Evolutionary conservation across 345 rosid genomes (phyloP), one percentile per base, ranked within the genome.

Genomic region (Salix viminalis): DNA sequence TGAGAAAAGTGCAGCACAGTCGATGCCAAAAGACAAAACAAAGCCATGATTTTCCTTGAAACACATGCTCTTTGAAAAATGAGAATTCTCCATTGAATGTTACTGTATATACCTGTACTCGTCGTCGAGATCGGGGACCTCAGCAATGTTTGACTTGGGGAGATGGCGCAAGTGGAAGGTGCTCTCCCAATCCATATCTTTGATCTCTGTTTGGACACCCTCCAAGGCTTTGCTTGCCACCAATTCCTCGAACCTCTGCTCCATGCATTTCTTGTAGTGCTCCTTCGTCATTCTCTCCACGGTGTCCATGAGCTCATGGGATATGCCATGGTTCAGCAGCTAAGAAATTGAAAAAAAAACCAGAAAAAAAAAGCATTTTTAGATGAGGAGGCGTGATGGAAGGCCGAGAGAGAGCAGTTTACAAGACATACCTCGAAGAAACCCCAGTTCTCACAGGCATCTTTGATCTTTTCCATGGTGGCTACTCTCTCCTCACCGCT

Each of bases 361-460:
- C 4, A 30, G 2, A 2, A 30, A 60, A 39, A 39, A 34, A 2
- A 1, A 28, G 2, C 24, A 16, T 8, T 16, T 16, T 15, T 24
- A 41, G 16, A 70, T 37, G 7, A 8, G 48, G 60, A 19, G 34
- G 7, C 34, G 14, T 6, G 62, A 0, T 18, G 39, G 54, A 37
- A 48, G 52, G 14, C 15, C 2, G 19, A 2, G 54, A 5, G 24
- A 21, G 16, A 62, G 16, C 21, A 4, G 3, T 32, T 34, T 34
- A 0, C 4, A 39, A 42, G 72, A 26, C 16, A 65, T 84, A 95
- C 99, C 99, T 95, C 92, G 77, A 95, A 93, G 88, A 95, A 95
- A 0, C 99, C 99, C 99, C 99, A 95, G 80, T 91, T 95, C 75
- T 95, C 97, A 75, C 99, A 95, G 80, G 97, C 99, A 83, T 93